Conservation (phyloP, 495 filamentous ascomycete species). For the Hypoxylon lienhwacheense region DNA sequence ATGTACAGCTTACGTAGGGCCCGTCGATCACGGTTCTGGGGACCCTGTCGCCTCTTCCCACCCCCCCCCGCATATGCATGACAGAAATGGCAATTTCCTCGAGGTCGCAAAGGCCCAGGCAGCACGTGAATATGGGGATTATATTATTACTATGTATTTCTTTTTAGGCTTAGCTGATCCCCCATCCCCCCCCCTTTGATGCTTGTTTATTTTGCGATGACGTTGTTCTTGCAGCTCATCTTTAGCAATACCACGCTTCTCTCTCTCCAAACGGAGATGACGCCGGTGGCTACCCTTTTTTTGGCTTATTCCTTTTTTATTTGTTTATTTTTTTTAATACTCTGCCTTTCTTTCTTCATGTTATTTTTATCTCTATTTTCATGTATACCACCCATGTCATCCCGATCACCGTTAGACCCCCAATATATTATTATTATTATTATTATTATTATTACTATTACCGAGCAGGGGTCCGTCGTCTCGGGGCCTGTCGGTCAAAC, state of each 20-base stretch:
- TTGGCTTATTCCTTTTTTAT: slow-evolving; percentile 2
- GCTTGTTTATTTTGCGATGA: slow-evolving; percentile 33
- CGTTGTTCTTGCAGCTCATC: slow-evolving; percentile 24
- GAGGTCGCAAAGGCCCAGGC: too few species aligned
- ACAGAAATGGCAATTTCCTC: slow-evolving; percentile 26
- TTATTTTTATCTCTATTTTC: too few species aligned
- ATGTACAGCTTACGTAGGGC: slow-evolving; percentile 29
- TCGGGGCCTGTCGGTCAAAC: slow-evolving; percentile 5
- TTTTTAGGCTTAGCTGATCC: too few species aligned
- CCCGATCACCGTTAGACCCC: slow-evolving; percentile 1
- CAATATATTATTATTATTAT: too few species aligned
- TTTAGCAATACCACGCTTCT: slow-evolving; percentile 25
- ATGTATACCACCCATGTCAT: slow-evolving; percentile 22
- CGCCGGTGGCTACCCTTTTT: slow-evolving; percentile 25
- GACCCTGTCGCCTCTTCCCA: slow-evolving; percentile 5
- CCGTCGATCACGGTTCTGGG: slow-evolving; percentile 17
- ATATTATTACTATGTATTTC: too few species aligned
- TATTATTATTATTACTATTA: background rate
- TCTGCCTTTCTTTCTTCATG: too few species aligned
- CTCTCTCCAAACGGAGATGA: slow-evolving; percentile 21
- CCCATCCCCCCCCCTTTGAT: too few species aligned
- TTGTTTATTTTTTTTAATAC: too few species aligned
- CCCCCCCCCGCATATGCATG: slow-evolving; percentile 19
- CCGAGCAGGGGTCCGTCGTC: background rate
- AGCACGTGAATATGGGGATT: slow-evolving; percentile 30